phyloP scores from a whole-genome alignment of 2,329 filamentous ascomycete genomes.

The Neobulgaria alba region DNA sequence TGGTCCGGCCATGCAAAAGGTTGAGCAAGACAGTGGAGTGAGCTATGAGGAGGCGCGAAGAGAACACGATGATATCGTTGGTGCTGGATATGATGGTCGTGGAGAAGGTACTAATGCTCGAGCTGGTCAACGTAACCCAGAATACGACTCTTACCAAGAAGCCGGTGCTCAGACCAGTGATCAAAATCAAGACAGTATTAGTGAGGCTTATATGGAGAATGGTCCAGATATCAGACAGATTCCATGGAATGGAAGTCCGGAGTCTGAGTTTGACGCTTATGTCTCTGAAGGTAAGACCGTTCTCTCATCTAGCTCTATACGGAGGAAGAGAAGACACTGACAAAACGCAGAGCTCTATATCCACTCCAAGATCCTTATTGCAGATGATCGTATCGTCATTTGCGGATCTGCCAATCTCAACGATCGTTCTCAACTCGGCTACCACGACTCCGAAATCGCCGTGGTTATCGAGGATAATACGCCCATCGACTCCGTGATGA shows the following conservation, averaged over 20 bases:
- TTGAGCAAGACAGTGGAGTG: conserved; percentile 56
- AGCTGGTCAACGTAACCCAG: conserved; percentile 28
- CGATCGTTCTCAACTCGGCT: conserved; percentile 66
- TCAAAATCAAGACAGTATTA: conserved; percentile 66
- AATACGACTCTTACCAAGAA: conserved; percentile 55
- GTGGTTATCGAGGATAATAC: conserved; percentile 76
- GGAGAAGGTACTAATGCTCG: conserved; percentile 31
- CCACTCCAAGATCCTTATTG: conserved; percentile 66
- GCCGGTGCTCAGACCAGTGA: conserved; percentile 47
- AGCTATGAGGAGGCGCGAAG: conserved; percentile 57
- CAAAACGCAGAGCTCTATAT: conserved; percentile 43
- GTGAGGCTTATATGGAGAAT: conserved; percentile 73
- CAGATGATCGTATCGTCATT: conserved; percentile 73
- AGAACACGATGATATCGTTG: conserved; percentile 52
- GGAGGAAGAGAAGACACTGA: no score
- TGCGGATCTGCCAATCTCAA: conserved; percentile 61
- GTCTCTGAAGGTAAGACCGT: conserved; percentile 40
- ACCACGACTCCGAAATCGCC: conserved; percentile 84
- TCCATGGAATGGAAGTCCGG: conserved; percentile 46
- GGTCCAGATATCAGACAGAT: conserved; percentile 58
- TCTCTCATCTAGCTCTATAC: no score
- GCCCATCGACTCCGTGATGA: conserved; percentile 63
- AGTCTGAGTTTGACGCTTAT: conserved; percentile 50
- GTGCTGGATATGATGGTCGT: conserved; percentile 33
- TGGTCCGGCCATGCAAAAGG: conserved; percentile 49